A percentile compares a stretch with the other conserved stretches of the same genome.
phyloP scores from a whole-genome alignment of 305 asterid genomes.

The Fraxinus nigra region DNA sequence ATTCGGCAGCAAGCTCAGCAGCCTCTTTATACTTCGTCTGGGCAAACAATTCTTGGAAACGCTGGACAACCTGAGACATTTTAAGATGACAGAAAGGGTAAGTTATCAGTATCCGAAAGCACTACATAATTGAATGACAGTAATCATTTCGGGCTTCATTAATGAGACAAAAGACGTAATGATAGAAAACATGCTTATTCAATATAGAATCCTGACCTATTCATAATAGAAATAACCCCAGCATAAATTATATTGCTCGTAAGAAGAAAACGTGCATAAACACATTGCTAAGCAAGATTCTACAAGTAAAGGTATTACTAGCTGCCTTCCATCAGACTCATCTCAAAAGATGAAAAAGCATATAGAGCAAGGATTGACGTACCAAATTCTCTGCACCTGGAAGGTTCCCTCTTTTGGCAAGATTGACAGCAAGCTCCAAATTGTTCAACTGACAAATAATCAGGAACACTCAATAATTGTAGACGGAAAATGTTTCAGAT shows the following conservation, averaged over 20 bases:
- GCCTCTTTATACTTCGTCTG: conserved; percentile 99
- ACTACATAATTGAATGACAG: neutral
- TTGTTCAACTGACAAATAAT: conserved; percentile 69
- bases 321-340: neutral
- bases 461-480: conserved; percentile 9
- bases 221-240: conserved; percentile 3
- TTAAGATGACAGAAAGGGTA: conserved; percentile 12
- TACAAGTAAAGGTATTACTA: conserved; percentile 9
- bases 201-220: neutral
- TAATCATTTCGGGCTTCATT: neutral
- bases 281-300: conserved; percentile 9
- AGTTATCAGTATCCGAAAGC: neutral
- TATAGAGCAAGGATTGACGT: conserved; percentile 26
- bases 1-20: conserved; percentile 99
- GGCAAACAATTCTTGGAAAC: conserved; percentile 97
- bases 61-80: conserved; percentile 84
- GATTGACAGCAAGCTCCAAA: conserved; percentile 98
- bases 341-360: neutral
- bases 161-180: conserved; percentile 1
- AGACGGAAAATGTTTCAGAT: neutral
- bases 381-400: conserved; percentile 99
- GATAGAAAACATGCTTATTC: neutral
- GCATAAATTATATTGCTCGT: neutral
- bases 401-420: conserved; percentile 96
- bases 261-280: conserved; percentile 16